Base-by-base conservation (phyloP, 345 rosid genomes). In the Sonneratia caseolaris region DNA sequence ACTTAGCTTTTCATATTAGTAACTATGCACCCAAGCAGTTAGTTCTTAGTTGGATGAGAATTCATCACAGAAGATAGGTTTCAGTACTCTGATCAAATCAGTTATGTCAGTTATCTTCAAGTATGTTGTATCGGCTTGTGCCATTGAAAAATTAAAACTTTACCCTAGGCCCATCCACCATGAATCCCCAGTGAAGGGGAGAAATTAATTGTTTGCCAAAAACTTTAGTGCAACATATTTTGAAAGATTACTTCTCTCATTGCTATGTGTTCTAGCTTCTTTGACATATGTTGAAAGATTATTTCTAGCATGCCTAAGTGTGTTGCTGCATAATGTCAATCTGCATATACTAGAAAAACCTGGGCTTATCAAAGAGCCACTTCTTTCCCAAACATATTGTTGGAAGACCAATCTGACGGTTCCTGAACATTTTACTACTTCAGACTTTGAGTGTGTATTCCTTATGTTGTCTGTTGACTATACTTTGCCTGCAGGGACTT, bases 401-500 rank as follows among this genome's bases (percentile, higher is more conserved):
- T 57, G 35, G n/a, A n/a, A 57, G 13, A 22, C 64, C 12, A 8
- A 57, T 57, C 1, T 57, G 64, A 57, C n/a, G 32, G 64, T 22
- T n/a, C 35, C 35, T 18, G 22, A 18, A 53, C 64, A n/a, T 22
- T 57, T 57, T 8, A 0, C 57, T 13, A 5, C 64, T n/a, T 22
- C 8, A 22, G 21, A 57, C n/a, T 53, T 53, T 18, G 18, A 32
- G 66, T 27, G 27, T 32, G 22, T 2, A 43, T 22, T 71, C n/a
- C 47, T 72, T 37, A n/a, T 64, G 49, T 0, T 66, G 53, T 51
- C 8, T 7, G 49, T 67, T 27, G 27, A 14, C 12, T 49, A 49
- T 70, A 56, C 55, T 82, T 51, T 71, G 51, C 80, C 49, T 77
- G 72, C 84, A 94, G 98, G 98, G 91, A 88, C 80, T 91, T 91